A percentile compares a stretch with the other conserved stretches of the same genome.
These are phyloP conservation scores for Podila verticillata DNA, from an alignment of 192 early-diverging fungal species.

Conservation along the genomic window DNA sequence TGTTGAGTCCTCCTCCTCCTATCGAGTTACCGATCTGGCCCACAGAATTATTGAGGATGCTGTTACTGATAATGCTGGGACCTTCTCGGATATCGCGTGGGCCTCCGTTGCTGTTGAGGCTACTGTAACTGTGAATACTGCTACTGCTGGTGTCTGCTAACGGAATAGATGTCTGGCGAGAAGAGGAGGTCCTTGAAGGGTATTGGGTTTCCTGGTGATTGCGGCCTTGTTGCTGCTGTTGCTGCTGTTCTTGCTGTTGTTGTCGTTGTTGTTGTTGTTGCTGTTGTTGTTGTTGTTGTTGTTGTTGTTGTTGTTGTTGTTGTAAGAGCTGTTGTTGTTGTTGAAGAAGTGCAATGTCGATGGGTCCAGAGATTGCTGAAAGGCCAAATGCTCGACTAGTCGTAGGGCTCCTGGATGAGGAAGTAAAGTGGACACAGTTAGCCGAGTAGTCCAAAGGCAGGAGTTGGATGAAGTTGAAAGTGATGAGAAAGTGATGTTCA, in stretches of 20 bases:
- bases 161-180: background rate
- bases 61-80: slow-evolving; percentile 40
- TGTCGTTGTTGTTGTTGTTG: slow-evolving; percentile 11
- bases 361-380: background rate
- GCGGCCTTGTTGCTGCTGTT: slow-evolving; percentile 2
- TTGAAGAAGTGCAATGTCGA: background rate
- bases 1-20: slow-evolving; percentile 23
- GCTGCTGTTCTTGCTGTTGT: slow-evolving; percentile 11
- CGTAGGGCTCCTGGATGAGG: slow-evolving; percentile 7
- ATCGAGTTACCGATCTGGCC: slow-evolving; percentile 11
- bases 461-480: background rate
- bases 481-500: background rate
- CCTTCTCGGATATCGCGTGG: slow-evolving; percentile 19
- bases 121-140: slow-evolving; percentile 11
- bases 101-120: slow-evolving; percentile 3
- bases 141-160: background rate
- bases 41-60: slow-evolving; percentile 36
- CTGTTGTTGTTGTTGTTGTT: slow-evolving; percentile 28
- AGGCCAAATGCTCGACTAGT: slow-evolving; percentile 19
- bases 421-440: slow-evolving; percentile 10
- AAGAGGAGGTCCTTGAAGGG: background rate
- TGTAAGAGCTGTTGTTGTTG: slow-evolving; percentile 21
- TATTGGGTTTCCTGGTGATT: background rate
- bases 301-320: slow-evolving; percentile 15
- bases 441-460: background rate